Evolutionary conservation across 257 asterid species (phyloP), one percentile per base, ranked within the genome.

Genomic region (Misopates orontium): DNA sequence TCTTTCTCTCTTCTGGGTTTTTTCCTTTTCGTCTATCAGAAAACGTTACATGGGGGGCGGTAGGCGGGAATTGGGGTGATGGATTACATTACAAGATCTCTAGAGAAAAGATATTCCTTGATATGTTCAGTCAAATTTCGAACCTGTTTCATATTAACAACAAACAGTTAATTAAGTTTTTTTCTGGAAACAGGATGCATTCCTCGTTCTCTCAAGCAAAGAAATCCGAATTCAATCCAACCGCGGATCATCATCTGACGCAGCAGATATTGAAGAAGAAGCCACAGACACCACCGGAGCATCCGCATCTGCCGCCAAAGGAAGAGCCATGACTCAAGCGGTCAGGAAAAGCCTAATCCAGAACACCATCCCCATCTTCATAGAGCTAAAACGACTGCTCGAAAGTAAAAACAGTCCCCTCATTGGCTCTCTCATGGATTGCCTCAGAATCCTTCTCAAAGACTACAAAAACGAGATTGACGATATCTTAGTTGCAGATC

Each of bases 381-480:
- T 90, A 24, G 97, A 93, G 84, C 76, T 93, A 44, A 93, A 93
- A 70, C 85, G 97, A 39, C 85, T 87, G 1, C 76, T 93, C 0
- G 92, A 93, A 79, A 79, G 75, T 66, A 93, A 86, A 76, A 90
- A 93, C 71, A 93, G 99, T 47, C 90, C 96, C 9, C 96, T 93
- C 48, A 79, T 74, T 1, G 99, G 99, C 12, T 66, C 94, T 41
- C 92, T 90, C 31, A 90, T 90, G 99, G 99, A 87, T n/a, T 93
- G 97, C 86, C 86, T 93, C 39, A 48, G 97, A 58, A 60, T 76
- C 86, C 90, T 93, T 64, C 96, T 90, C 78, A 93, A 93, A 78
- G 99, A 93, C 69, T 90, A 87, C 90, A 93, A 90, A 77, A 93
- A 79, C 25, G 97, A 87, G 82, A 93, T 93, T 25, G 96, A 93